A percentile compares a stretch with the other conserved stretches of the same genome.
phyloP scores from a whole-genome alignment of 441 rosid species.

The Flueggea neowawraea region DNA sequence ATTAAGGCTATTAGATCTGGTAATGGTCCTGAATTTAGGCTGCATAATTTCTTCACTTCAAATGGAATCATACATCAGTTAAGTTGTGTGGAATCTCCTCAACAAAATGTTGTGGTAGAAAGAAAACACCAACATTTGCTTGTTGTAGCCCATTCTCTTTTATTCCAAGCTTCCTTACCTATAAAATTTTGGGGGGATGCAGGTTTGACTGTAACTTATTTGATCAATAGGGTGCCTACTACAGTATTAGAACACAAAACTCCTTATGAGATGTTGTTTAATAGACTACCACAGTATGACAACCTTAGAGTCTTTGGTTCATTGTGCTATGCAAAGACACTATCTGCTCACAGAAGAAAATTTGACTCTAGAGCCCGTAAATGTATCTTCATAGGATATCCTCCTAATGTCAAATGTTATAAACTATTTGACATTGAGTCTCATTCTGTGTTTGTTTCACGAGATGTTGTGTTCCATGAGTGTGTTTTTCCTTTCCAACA shows the following conservation, averaged over 20 bases:
- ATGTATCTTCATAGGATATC: neutral
- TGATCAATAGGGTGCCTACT: neutral
- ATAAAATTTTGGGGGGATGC: neutral
- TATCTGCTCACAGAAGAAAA: neutral
- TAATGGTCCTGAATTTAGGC: neutral
- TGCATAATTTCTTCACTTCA: neutral
- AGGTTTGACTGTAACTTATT: neutral
- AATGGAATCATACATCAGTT: neutral
- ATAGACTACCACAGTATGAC: neutral
- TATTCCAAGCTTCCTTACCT: neutral
- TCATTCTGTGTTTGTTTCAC: neutral
- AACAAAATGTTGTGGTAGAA: constrained; percentile 7
- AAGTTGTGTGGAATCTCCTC: neutral
- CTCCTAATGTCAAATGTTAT: neutral
- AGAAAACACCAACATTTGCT: constrained; percentile 9
- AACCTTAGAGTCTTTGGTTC: constrained; percentile 1
- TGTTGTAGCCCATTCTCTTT: neutral
- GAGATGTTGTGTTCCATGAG: neutral
- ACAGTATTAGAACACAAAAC: neutral
- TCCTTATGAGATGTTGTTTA: neutral
- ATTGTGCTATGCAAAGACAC: neutral
- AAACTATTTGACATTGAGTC: neutral
- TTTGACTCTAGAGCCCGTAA: neutral
- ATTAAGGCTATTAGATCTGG: neutral
- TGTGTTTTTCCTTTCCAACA: neutral